These are phyloP conservation scores for Boechera retrofracta DNA, from an alignment of 345 rosid genomes.

Conservation along the genomic window DNA sequence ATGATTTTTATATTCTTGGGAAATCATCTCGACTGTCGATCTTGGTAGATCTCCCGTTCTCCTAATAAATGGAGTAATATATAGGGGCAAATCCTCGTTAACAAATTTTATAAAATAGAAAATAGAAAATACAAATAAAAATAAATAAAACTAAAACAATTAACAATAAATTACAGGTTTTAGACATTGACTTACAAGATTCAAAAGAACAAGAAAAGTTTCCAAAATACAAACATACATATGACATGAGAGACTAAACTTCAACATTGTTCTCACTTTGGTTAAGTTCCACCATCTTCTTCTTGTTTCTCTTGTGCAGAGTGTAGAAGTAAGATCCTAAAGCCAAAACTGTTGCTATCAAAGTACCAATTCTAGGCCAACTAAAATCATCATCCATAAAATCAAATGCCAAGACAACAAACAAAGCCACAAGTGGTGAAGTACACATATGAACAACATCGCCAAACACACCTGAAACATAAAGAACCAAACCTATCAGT, in stretches of 20 bases:
- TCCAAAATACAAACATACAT: conserved; percentile 7
- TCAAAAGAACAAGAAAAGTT: neutral
- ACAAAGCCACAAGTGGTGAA: conserved; percentile 23
- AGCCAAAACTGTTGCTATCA: conserved; percentile 28
- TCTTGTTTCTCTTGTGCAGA: conserved; percentile 26
- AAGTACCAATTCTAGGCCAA: conserved; percentile 35
- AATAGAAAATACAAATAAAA: neutral
- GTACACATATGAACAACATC: conserved; percentile 24
- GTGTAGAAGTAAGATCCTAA: conserved; percentile 40
- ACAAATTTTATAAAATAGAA: no score
- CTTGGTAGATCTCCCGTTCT: no score
- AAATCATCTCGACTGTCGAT: no score
- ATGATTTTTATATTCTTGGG: no score
- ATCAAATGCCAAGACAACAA: conserved; percentile 12
- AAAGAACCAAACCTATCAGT: conserved; percentile 3
- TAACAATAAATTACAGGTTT: neutral
- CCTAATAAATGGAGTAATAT: no score
- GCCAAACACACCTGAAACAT: conserved; percentile 18
- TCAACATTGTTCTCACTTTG: conserved; percentile 20
- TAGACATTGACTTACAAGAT: neutral
- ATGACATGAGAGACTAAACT: conserved; percentile 14
- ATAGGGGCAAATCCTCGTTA: no score
- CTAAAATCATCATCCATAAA: conserved; percentile 7
- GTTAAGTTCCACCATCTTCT: conserved; percentile 27
- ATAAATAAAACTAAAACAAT: no score